Conservation (phyloP, 805 yeast genomes). For the Candida piceae region DNA sequence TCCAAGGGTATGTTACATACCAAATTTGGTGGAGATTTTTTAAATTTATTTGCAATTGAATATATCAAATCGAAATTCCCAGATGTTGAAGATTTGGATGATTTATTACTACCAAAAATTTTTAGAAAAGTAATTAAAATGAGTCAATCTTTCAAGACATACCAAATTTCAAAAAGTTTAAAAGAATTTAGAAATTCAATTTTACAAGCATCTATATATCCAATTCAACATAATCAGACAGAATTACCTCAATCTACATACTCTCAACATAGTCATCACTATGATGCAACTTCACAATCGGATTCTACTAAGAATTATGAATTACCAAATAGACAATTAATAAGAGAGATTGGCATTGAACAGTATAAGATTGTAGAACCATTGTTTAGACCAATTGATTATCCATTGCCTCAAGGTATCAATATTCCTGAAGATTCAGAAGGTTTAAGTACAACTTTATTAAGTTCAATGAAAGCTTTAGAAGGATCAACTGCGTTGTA, state of each 20-base stretch:
- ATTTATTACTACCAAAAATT: constrained; percentile 30
- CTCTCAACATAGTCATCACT: constrained; percentile 26
- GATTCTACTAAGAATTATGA: constrained; percentile 43
- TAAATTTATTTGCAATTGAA: constrained; percentile 57
- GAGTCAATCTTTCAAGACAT: constrained; percentile 35
- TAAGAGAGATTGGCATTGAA: constrained; percentile 44
- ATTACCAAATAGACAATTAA: constrained; percentile 49
- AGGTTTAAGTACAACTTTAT: constrained; percentile 42
- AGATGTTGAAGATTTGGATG: constrained; percentile 21
- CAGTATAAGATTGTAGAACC: constrained; percentile 59
- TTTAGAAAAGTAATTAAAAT: constrained; percentile 22
- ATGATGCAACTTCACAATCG: constrained; percentile 30
- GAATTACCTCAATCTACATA: constrained; percentile 30
- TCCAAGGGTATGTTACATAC: constrained; percentile 61
- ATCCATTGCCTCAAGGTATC: not conserved
- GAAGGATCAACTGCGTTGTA: constrained; percentile 40
- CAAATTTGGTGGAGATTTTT: constrained; percentile 80
- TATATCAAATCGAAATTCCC: constrained; percentile 35
- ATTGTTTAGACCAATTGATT: constrained; percentile 54
- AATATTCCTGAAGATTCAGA: constrained; percentile 44
- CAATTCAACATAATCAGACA: constrained; percentile 23
- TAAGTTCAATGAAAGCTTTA: constrained; percentile 39
- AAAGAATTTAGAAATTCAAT: constrained; percentile 42
- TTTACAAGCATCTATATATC: constrained; percentile 24
- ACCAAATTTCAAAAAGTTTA: constrained; percentile 37